A percentile compares a stretch with the other conserved stretches of the same genome.
phyloP scores from a whole-genome alignment of 352 stramenopile genomes.

The Phytopythium cucurbitacearum region DNA sequence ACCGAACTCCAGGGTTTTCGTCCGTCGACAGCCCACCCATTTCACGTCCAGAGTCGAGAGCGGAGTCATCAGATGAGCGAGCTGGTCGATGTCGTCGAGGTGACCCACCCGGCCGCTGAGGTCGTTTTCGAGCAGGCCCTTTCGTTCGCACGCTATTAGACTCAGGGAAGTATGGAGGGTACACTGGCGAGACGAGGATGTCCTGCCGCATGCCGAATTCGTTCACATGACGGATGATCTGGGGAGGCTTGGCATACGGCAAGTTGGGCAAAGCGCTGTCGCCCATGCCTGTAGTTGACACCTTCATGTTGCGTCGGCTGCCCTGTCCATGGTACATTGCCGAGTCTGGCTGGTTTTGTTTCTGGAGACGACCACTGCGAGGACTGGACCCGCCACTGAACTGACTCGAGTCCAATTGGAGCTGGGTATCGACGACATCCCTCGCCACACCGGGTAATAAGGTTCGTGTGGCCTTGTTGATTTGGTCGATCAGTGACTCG shows the following conservation, averaged over 20 bases:
- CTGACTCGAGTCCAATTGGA: not conserved
- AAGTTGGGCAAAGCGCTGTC: constrained; percentile 9
- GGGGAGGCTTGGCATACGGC: constrained; percentile 7
- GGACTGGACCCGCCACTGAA: constrained; percentile 6
- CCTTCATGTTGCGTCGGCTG: constrained; percentile 1
- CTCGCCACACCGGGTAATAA: constrained; percentile 41
- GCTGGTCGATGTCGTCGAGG: constrained; percentile 7
- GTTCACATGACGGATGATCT: constrained; percentile 64
- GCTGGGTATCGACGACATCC: constrained; percentile 23
- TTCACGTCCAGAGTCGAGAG: no score
- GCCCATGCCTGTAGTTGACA: constrained; percentile 9
- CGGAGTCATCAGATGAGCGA: no score
- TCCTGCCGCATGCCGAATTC: constrained; percentile 57
- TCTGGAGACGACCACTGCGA: constrained; percentile 17
- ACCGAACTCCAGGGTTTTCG: constrained; percentile 3
- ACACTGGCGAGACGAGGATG: constrained; percentile 51
- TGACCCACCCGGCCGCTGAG: not conserved
- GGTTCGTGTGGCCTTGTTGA: constrained; percentile 39
- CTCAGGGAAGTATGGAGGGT: constrained; percentile 40
- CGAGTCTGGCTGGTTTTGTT: constrained; percentile 6
- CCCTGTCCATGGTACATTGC: constrained; percentile 6
- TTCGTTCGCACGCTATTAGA: not conserved
- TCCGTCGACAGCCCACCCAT: no score
- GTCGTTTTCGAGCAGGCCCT: not conserved
- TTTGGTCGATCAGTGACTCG: constrained; percentile 52